Conservation (phyloP, 1,284 basidiomycete species). For the Stereum hirsutum region DNA sequence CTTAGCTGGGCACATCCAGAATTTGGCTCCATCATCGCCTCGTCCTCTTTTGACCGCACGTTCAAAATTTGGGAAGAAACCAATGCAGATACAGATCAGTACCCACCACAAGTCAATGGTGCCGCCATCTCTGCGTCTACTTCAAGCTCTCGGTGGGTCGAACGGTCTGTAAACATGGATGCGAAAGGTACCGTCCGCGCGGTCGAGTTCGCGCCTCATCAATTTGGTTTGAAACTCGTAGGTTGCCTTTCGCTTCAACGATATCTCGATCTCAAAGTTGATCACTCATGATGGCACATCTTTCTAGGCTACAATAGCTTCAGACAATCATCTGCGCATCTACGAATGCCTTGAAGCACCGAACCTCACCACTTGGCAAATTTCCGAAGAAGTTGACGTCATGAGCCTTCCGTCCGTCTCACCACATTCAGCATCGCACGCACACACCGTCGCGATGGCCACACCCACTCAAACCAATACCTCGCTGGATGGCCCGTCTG, state of each 20-base stretch:
- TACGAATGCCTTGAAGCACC: conserved; percentile 88
- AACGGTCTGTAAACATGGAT: conserved; percentile 70
- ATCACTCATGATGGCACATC: neutral
- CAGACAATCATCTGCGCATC: conserved; percentile 78
- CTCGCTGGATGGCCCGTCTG: conserved; percentile 45
- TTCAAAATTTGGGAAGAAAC: conserved; percentile 86
- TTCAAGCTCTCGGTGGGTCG: conserved; percentile 52
- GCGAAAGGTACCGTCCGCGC: conserved; percentile 77
- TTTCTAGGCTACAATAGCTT: conserved; percentile 74
- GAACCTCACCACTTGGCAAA: conserved; percentile 70
- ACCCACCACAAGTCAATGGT: conserved; percentile 22
- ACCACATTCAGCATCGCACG: conserved; percentile 33
- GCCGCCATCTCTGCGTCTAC: conserved; percentile 13
- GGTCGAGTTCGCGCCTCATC: conserved; percentile 80
- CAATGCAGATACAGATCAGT: conserved; percentile 26
- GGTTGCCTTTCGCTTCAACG: conserved; percentile 19
- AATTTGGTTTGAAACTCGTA: conserved; percentile 82
- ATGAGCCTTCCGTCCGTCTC: conserved; percentile 40
- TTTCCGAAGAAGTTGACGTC: conserved; percentile 75
- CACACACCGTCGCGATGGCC: conserved; percentile 44
- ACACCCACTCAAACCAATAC: conserved; percentile 61
- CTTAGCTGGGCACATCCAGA: conserved; percentile 88
- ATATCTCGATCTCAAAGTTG: neutral
- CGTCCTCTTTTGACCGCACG: conserved; percentile 80
- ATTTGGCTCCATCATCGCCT: conserved; percentile 79